A percentile compares a stretch with the other conserved stretches of the same genome.
phyloP scores from a whole-genome alignment of 148 eudicot species.

The Cornus controversa region DNA sequence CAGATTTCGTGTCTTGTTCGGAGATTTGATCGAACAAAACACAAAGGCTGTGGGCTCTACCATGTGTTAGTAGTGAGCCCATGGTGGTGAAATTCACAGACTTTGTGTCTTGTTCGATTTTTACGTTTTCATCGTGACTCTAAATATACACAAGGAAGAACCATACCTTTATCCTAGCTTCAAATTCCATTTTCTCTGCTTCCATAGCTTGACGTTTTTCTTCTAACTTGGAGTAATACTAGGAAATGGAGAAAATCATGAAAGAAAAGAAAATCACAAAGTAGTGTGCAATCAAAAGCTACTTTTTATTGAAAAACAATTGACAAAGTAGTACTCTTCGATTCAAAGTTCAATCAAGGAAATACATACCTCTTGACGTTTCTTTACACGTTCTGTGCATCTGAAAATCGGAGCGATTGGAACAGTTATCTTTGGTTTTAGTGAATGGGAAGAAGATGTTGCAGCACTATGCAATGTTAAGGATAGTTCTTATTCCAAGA shows the following conservation, averaged over 20 bases:
- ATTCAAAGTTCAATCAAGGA: neutral
- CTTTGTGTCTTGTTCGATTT: no score
- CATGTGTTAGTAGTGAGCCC: no score
- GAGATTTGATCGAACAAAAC: no score
- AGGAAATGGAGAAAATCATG: constrained; percentile 11
- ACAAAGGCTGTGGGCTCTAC: no score
- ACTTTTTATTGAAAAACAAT: neutral
- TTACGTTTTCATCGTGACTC: no score
- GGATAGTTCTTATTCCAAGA: constrained; percentile 22
- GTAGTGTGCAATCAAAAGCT: neutral
- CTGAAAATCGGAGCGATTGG: constrained; percentile 72
- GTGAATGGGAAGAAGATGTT: constrained; percentile 69
- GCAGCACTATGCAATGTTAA: constrained; percentile 56
- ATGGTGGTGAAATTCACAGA: no score
- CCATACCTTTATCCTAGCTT: constrained; percentile 81
- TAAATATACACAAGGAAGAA: no score
- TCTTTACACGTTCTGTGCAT: constrained; percentile 53
- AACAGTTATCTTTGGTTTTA: constrained; percentile 69
- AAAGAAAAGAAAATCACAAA: constrained; percentile 9
- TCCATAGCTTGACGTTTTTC: constrained; percentile 85
- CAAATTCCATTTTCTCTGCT: constrained; percentile 72
- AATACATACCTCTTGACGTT: constrained; percentile 76
- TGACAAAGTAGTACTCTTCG: neutral
- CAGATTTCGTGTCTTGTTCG: no score
- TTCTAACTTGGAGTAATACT: constrained; percentile 80